Base-by-base conservation (phyloP, 768 basidiomycete genomes). In the Phaffia tasmanica region DNA sequence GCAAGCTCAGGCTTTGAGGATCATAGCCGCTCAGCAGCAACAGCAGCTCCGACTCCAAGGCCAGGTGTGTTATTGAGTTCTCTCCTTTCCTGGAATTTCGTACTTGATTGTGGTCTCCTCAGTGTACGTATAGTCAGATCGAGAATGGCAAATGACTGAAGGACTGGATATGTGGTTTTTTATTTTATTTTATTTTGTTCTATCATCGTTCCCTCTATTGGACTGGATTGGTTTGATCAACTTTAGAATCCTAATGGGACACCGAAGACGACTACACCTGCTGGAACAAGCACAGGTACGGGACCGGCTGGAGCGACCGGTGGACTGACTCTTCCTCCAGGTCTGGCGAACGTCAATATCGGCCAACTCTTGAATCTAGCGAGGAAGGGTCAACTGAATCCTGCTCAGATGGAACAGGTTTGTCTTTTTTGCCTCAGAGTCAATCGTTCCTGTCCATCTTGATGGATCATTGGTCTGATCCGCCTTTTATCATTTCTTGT, bases 391-490 rank as follows among this genome's bases (percentile, higher is more conserved):
- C 48, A 62, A 29, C 60, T 67, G 15, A 55, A 19, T 1, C 27
- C 29, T 18, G 14, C n/a, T 1, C 65, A 67, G n/a, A 53, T 56
- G 42, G 42, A 29, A 1, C 59, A 62, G 51, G 65, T 67, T n/a
- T 16, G 59, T 49, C 51, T 16, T 32, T 49, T 4, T 4, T 1
- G 18, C 32, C 0, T 25, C 23, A n/a, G 23, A 8, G n/a, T 42
- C 18, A 35, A 42, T 42, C 35, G 11, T 11, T 42, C 21, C 23
- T 48, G 23, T 14, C 18, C 21, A 27, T 15, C 18, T 27, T 7
- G 4, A 53, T 53, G 23, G n/a, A 25, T 14, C 18, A 48, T 30
- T 16, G 46, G 11, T 50, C 54, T 30, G 50, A 57, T 29, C 47
- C 18, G 23, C n/a, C 47, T 16, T 11, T 25, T 18, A 5, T 59